Evolutionary conservation across 2,329 filamentous ascomycete species (phyloP).

Genomic region (Ophiosphaerella korrae): DNA sequence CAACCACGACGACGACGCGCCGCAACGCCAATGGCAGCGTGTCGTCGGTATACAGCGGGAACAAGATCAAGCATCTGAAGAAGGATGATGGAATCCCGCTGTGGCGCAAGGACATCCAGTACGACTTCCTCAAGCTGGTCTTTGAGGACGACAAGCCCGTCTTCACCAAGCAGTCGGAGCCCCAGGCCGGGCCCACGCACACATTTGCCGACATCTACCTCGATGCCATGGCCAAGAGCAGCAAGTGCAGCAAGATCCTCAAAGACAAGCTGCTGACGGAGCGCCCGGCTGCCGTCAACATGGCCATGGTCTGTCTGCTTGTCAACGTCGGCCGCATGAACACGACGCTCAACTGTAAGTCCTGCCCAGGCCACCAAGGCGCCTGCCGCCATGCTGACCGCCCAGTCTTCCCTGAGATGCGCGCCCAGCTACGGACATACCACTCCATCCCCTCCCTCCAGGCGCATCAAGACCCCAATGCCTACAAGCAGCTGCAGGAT

Average conservation of each 20-base stretch:
- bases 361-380: neutral
- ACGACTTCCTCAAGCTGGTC: slow-evolving; percentile 79
- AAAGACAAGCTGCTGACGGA: slow-evolving; percentile 96
- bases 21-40: slow-evolving; percentile 69
- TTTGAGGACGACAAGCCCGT: slow-evolving; percentile 76
- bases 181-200: slow-evolving; percentile 67
- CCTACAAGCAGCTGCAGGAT: slow-evolving; percentile 97
- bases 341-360: slow-evolving; percentile 92
- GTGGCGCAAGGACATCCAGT: slow-evolving; percentile 87
- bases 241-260: slow-evolving; percentile 98
- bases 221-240: slow-evolving; percentile 97
- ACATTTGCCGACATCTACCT: slow-evolving; percentile 96
- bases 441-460: slow-evolving; percentile 97
- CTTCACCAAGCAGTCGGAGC: slow-evolving; percentile 92
- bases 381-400: slow-evolving; percentile 17
- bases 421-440: slow-evolving; percentile 94
- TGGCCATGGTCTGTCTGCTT: slow-evolving; percentile 98
- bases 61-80: slow-evolving; percentile 84
- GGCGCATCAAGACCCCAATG: slow-evolving; percentile 90
- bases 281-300: slow-evolving; percentile 88
- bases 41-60: slow-evolving; percentile 69
- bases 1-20: slow-evolving; percentile 58
- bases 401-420: slow-evolving; percentile 97
- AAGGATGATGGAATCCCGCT: slow-evolving; percentile 87
- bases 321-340: slow-evolving; percentile 99